Evolutionary conservation across 2,329 filamentous ascomycete genomes (phyloP).

Genomic region (Amylocarpus encephaloides): DNA sequence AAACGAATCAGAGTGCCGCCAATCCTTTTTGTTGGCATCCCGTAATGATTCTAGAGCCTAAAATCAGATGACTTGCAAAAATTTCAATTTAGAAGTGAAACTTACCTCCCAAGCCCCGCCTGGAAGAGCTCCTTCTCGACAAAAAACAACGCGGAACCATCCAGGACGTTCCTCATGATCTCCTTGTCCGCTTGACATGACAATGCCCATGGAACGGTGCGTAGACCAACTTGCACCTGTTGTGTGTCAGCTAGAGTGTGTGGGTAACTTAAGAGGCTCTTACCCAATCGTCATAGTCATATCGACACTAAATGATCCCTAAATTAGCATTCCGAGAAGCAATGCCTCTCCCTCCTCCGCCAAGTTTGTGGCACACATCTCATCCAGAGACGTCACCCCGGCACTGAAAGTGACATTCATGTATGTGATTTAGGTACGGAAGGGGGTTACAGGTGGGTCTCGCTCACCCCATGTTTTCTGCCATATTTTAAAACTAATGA

Average conservation of each 20-base stretch:
- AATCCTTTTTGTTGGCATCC: too few relatives aligned
- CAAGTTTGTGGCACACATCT: not conserved
- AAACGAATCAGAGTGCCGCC: too few relatives aligned
- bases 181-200: slow-evolving; percentile 43
- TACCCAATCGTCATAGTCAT: not conserved
- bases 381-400: not conserved
- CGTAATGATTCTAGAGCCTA: too few relatives aligned
- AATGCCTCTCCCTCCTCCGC: not conserved
- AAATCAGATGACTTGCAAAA: too few relatives aligned
- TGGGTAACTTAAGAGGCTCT: not conserved
- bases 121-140: slow-evolving; percentile 4
- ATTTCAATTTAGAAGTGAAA: not conserved
- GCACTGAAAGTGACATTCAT: not conserved
- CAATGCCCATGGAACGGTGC: slow-evolving; percentile 36
- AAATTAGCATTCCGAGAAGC: not conserved
- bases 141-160: slow-evolving; percentile 49
- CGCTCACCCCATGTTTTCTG: too few relatives aligned
- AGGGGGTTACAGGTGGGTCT: too few relatives aligned
- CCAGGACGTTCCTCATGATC: slow-evolving; percentile 39
- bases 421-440: not conserved
- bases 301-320: not conserved
- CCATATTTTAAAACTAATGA: too few relatives aligned
- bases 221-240: slow-evolving; percentile 4
- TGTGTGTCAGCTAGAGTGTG: not conserved
- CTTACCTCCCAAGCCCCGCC: slow-evolving; percentile 12